A percentile compares a stretch with the other conserved stretches of the same genome.
Conservation (phyloP, 2,329 filamentous ascomycete genomes). For the Periconia digitata region DNA sequence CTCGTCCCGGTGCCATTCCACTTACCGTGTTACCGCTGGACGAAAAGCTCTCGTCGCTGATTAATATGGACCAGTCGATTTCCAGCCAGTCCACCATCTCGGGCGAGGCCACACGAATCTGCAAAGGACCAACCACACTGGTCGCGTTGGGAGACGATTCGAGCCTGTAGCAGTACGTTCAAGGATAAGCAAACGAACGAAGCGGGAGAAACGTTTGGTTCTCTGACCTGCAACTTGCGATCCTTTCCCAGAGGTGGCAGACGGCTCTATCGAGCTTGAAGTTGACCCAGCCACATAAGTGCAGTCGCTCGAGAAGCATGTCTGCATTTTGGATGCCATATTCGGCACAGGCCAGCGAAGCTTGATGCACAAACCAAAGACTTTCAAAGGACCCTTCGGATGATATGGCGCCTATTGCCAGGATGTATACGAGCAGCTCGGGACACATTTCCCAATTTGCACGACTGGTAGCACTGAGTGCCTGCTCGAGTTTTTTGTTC, state of each 20-base stretch:
- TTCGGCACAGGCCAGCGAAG: constrained; percentile 34
- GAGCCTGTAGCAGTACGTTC: constrained; percentile 28
- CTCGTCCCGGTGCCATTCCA: constrained; percentile 2
- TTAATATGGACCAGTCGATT: constrained; percentile 31
- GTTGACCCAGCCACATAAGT: constrained; percentile 40
- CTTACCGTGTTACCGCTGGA: constrained; percentile 1
- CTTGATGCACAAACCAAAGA: constrained; percentile 37
- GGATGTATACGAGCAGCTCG: constrained; percentile 41
- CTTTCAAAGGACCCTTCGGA: constrained; percentile 33
- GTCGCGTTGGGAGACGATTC: constrained; percentile 25
- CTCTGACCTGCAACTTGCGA: constrained; percentile 40
- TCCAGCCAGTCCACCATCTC: constrained; percentile 36
- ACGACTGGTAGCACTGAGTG: constrained; percentile 36
- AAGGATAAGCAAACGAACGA: constrained; percentile 36
- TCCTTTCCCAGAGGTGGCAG: constrained; percentile 30
- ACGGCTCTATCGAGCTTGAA: constrained; percentile 40
- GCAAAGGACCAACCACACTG: constrained; percentile 30
- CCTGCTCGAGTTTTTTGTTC: constrained; percentile 36
- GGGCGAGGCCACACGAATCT: constrained; percentile 28
- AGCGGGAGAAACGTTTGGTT: constrained; percentile 27
- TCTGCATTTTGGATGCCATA: constrained; percentile 31
- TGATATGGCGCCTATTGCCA: constrained; percentile 39
- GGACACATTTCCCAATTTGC: constrained; percentile 34
- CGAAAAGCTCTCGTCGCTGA: neutral
- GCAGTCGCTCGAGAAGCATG: constrained; percentile 30